Evolutionary conservation across 208 protist species (phyloP).

Genomic region (Leishmania tropica): DNA sequence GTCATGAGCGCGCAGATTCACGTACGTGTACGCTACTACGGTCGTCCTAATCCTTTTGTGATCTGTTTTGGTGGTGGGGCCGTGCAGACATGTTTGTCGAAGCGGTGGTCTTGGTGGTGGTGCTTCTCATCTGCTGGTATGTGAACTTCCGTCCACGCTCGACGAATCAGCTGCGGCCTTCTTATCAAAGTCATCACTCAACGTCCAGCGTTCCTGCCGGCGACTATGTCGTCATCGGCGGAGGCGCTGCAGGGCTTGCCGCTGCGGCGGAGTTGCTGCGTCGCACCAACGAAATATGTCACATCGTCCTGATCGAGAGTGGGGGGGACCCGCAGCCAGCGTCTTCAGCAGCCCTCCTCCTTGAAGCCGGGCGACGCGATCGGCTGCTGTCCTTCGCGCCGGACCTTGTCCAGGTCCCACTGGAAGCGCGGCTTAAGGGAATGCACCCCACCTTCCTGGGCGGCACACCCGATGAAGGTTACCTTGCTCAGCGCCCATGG

Average conservation of each 20-base stretch:
- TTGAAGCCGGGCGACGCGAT: conserved; percentile 11
- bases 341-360: neutral
- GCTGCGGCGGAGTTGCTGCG: conserved; percentile 50
- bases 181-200: conserved; percentile 16
- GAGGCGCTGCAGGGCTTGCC: conserved; percentile 71
- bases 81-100: conserved; percentile 23
- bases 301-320: conserved; percentile 64
- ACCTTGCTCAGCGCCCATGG: conserved; percentile 20
- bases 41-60: neutral
- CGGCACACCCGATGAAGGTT: conserved; percentile 15
- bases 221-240: conserved; percentile 86
- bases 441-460: conserved; percentile 10
- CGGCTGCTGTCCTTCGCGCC: conserved; percentile 46
- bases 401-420: conserved; percentile 32
- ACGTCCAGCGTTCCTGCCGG: neutral
- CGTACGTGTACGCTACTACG: neutral
- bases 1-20: neutral
- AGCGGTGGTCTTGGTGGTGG: conserved; percentile 13
- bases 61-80: neutral
- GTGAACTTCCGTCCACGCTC: conserved; percentile 38
- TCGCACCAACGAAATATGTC: neutral
- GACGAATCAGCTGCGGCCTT: conserved; percentile 31
- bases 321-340: conserved; percentile 41
- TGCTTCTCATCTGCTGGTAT: conserved; percentile 37
- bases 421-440: neutral